Evolutionary conservation across 345 rosid genomes (phyloP).

Genomic region (Syzygium aqueum): DNA sequence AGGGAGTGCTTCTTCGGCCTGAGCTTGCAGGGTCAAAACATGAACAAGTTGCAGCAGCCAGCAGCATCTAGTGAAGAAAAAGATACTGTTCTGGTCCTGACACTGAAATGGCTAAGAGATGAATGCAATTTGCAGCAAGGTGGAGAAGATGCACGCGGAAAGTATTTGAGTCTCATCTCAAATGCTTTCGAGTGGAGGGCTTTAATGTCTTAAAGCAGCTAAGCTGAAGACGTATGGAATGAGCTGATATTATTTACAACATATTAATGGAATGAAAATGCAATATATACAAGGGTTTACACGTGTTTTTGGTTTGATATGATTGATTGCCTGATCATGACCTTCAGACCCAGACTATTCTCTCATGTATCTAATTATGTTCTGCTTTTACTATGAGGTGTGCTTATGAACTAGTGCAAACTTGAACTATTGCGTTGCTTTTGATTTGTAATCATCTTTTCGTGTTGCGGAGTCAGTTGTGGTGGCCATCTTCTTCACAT

Average conservation of each 20-base stretch:
- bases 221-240: not conserved
- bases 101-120: conserved; percentile 74
- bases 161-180: conserved; percentile 81
- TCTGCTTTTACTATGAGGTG: not conserved
- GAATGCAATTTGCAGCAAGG: conserved; percentile 84
- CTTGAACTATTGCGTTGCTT: not conserved
- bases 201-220: conserved; percentile 47
- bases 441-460: not conserved
- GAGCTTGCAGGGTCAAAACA: conserved; percentile 27
- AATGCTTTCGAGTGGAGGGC: conserved; percentile 72
- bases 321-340: not conserved
- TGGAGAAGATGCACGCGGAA: conserved; percentile 55
- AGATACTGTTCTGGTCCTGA: conserved; percentile 89
- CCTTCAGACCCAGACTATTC: not conserved
- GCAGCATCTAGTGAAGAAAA: conserved; percentile 26
- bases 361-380: not conserved
- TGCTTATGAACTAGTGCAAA: not conserved
- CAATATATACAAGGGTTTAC: not conserved
- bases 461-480: not conserved
- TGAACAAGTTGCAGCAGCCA: conserved; percentile 16
- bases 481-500: not conserved
- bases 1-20: conserved; percentile 27
- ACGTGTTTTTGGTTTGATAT: not conserved
- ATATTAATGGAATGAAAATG: not conserved
- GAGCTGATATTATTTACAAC: not conserved